phyloP scores from a whole-genome alignment of 305 asterid genomes.

The Solanum hybrid region DNA sequence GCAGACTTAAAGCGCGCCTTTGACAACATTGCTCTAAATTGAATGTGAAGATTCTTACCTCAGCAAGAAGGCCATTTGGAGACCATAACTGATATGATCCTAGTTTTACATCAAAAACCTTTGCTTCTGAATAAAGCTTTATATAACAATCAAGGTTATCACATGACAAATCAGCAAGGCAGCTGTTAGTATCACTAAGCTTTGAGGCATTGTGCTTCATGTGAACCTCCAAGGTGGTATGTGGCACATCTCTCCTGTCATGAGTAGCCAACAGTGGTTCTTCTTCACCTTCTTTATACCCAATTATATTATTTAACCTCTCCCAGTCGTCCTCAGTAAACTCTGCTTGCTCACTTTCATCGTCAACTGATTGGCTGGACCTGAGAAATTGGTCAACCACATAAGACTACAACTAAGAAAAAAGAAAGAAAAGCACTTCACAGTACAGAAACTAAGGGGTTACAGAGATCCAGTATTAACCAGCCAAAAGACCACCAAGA shows the following conservation, averaged over 20 bases:
- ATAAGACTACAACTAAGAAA: neutral
- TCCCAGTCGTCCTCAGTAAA: slow-evolving; percentile 90
- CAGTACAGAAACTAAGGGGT: slow-evolving; percentile 9
- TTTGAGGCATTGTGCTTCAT: slow-evolving; percentile 96
- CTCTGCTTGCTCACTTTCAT: slow-evolving; percentile 65
- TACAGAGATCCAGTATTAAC: slow-evolving; percentile 27
- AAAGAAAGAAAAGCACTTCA: slow-evolving; percentile 4
- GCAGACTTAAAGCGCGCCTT: neutral
- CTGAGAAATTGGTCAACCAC: slow-evolving; percentile 32
- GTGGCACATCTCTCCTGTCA: slow-evolving; percentile 47
- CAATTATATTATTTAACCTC: slow-evolving; percentile 78
- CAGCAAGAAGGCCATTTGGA: slow-evolving; percentile 94
- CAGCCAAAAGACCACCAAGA: slow-evolving; percentile 98
- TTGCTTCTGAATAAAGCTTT: slow-evolving; percentile 67
- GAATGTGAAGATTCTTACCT: slow-evolving; percentile 32
- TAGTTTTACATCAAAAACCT: slow-evolving; percentile 64
- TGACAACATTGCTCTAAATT: neutral
- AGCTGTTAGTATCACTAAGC: slow-evolving; percentile 57
- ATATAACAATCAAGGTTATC: slow-evolving; percentile 80
- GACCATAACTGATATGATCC: slow-evolving; percentile 87
- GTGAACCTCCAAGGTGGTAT: slow-evolving; percentile 66
- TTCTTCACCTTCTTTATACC: slow-evolving; percentile 68
- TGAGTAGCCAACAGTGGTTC: slow-evolving; percentile 36
- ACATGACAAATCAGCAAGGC: slow-evolving; percentile 91
- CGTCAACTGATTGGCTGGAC: slow-evolving; percentile 56